Evolutionary conservation across 768 basidiomycete genomes (phyloP).

Genomic region (Kwoniella dendrophila): DNA sequence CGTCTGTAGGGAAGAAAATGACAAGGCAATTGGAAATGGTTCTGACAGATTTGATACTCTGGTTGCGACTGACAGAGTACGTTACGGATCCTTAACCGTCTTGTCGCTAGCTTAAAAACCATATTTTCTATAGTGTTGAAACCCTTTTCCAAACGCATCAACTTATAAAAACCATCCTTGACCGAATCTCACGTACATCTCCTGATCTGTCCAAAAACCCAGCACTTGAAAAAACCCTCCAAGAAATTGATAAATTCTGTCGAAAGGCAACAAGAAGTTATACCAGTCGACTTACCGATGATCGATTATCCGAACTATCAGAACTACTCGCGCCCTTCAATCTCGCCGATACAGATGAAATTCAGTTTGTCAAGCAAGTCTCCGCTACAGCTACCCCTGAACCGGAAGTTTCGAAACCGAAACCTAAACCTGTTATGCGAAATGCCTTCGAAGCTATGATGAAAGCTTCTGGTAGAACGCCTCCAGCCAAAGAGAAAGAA

Average conservation of each 20-base stretch:
- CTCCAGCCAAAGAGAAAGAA: slow-evolving; percentile 15
- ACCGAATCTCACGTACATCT: slow-evolving; percentile 69
- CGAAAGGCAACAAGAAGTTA: slow-evolving; percentile 43
- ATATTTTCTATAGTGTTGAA: slow-evolving; percentile 59
- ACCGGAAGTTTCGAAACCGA: background rate
- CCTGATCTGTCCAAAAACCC: slow-evolving; percentile 53
- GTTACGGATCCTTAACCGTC: slow-evolving; percentile 14
- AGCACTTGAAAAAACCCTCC: slow-evolving; percentile 60
- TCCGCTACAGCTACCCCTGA: slow-evolving; percentile 2
- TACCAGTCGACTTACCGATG: slow-evolving; percentile 48
- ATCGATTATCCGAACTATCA: slow-evolving; percentile 68
- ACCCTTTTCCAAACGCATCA: slow-evolving; percentile 85
- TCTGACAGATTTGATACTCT: slow-evolving; percentile 74
- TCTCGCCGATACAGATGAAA: slow-evolving; percentile 60
- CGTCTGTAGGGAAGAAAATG: slow-evolving; percentile 71
- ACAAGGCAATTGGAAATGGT: slow-evolving; percentile 75
- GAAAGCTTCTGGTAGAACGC: slow-evolving; percentile 32
- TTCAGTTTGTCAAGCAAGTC: slow-evolving; percentile 60
- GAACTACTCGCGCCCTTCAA: slow-evolving; percentile 67
- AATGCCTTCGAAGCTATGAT: slow-evolving; percentile 54
- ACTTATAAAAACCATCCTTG: slow-evolving; percentile 75
- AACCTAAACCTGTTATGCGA: slow-evolving; percentile 24
- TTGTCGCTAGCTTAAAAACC: background rate
- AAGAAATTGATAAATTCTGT: slow-evolving; percentile 63
- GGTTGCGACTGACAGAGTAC: slow-evolving; percentile 90